Percentiles rank a stretch among this genome's conserved stretches.
Evolutionary conservation across 768 basidiomycete genomes (phyloP).

Genomic region (Hirschioporus abietinus): DNA sequence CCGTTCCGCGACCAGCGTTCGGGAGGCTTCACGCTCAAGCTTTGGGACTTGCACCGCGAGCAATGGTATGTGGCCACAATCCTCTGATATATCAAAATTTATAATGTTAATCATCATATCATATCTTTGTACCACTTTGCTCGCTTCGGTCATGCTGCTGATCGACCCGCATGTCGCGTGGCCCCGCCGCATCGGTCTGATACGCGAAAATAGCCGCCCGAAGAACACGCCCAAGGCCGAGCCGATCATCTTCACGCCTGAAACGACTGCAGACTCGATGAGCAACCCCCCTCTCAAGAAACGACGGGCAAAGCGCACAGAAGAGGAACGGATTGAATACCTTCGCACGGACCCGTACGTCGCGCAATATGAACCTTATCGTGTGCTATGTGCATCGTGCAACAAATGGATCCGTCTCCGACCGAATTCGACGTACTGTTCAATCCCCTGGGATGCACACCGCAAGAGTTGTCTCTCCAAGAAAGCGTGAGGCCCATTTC

Average conservation of each 20-base stretch:
- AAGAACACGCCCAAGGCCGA: slow-evolving; percentile 26
- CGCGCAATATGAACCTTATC: slow-evolving; percentile 74
- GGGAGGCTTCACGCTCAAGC: slow-evolving; percentile 58
- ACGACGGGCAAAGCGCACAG: slow-evolving; percentile 69
- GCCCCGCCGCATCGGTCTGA: neutral
- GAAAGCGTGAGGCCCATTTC: slow-evolving; percentile 49
- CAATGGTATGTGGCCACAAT: slow-evolving; percentile 41
- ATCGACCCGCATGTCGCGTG: slow-evolving; percentile 1
- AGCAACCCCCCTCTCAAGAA: slow-evolving; percentile 55
- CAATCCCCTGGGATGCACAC: slow-evolving; percentile 86
- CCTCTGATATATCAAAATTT: slow-evolving; percentile 11
- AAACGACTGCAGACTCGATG: slow-evolving; percentile 34
- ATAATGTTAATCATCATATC: neutral
- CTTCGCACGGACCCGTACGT: slow-evolving; percentile 67
- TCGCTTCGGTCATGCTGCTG: neutral
- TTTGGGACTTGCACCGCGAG: slow-evolving; percentile 61
- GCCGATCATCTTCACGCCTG: slow-evolving; percentile 39
- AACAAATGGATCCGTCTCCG: slow-evolving; percentile 85
- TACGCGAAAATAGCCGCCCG: slow-evolving; percentile 1
- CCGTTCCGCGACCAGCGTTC: slow-evolving; percentile 62
- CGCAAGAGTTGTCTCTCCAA: slow-evolving; percentile 77
- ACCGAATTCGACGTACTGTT: slow-evolving; percentile 82
- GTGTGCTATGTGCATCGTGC: slow-evolving; percentile 73
- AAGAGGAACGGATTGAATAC: slow-evolving; percentile 72
- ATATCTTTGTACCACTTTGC: slow-evolving; percentile 15